phyloP scores from a whole-genome alignment of 768 basidiomycete species.

The Naganishia vaughanmartiniae region DNA sequence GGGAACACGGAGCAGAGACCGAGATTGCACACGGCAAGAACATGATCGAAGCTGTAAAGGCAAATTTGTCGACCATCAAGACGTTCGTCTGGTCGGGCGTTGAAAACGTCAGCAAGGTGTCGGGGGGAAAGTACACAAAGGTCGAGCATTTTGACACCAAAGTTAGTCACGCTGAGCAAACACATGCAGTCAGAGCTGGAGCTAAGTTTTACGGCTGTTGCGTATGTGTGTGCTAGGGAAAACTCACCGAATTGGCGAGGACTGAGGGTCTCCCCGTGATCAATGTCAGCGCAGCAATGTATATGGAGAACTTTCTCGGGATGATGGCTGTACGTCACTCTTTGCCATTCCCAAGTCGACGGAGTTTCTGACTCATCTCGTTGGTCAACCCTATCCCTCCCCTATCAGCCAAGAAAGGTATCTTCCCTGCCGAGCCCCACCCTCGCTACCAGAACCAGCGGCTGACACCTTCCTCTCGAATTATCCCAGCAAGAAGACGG shows the following conservation, averaged over 20 bases:
- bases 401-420: conserved; percentile 20
- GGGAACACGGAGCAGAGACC: conserved; percentile 23
- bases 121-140: conserved; percentile 32
- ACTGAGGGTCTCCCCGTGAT: conserved; percentile 1
- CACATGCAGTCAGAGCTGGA: neutral
- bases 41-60: conserved; percentile 30
- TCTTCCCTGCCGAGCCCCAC: neutral
- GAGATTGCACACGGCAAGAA: conserved; percentile 28
- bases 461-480: neutral
- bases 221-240: neutral
- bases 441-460: neutral
- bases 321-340: conserved; percentile 5
- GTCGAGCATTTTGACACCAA: conserved; percentile 37
- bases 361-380: neutral
- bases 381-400: neutral
- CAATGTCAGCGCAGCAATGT: conserved; percentile 22
- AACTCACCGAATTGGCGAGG: conserved; percentile 22
- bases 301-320: conserved; percentile 25
- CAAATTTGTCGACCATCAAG: neutral
- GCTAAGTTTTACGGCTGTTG: neutral
- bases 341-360: neutral
- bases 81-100: conserved; percentile 31
- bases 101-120: conserved; percentile 21
- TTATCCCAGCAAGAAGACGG: conserved; percentile 30
- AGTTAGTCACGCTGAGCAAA: conserved; percentile 27